Base-by-base conservation (phyloP, 2,329 filamentous ascomycete species). In the Trichoderma sp. region DNA sequence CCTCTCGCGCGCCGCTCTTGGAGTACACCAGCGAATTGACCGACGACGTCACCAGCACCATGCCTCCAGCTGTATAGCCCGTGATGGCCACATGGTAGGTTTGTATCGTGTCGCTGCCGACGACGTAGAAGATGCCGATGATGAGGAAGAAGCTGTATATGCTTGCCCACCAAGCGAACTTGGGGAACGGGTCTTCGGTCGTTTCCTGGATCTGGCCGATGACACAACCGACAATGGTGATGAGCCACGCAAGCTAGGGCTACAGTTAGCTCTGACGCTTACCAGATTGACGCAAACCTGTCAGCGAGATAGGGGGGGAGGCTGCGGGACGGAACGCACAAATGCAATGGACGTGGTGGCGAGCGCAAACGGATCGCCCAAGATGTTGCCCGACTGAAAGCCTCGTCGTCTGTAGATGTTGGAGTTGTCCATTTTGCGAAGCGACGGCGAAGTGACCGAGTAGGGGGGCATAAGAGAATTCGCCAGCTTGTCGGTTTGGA, bases 301-400 rank as follows among this genome's bases (percentile, higher is more conserved):
- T 66, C 51, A 59, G 58, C 30, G n/a, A 15, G 17, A 47, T 55
- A 63, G 45, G 57, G 30, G 28, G 48, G 39, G 41, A 30, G 55
- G 45, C 24, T 2, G 7, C 52, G 52, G 34, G 15, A 44, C 34
- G 57, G 30, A 51, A 55, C 92, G 78, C 87, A 97, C 94, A 75
- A 91, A 83, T 68, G 90, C 87, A 77, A 98, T 97, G 65, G 94
- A 97, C 69, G 96, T 87, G 43, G 95, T 98, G 63, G 93, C 93
- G 67, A 99, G 85, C 67, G 94, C 93, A 78, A 99, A 98, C 6
- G 95, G 95, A 79, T 99, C 94, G 72, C 95, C 95, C 67, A 97
- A 84, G 72, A 99, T 93, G 79, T 97, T 96, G 76, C 91, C 91
- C 78, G 93, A 78, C 77, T 86, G 90, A 78, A 97, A 89, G 73